These are phyloP conservation scores for Monotropa hypopitys DNA, from an alignment of 179 eudicot genomes.

Conservation along the genomic window DNA sequence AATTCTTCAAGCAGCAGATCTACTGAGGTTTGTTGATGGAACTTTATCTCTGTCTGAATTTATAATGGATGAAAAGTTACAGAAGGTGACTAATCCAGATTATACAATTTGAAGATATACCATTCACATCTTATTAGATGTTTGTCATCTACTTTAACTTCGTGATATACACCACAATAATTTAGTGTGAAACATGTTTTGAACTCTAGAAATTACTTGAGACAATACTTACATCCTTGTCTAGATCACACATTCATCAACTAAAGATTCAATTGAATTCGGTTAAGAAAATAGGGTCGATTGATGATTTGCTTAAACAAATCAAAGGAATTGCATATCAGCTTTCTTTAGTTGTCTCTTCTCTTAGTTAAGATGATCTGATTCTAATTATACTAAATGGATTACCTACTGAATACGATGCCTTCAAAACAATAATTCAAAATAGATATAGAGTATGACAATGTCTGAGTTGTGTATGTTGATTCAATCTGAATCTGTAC, in stretches of 20 bases:
- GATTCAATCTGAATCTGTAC: no score
- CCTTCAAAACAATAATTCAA: not conserved
- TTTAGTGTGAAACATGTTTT: no score
- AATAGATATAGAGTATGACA: no score
- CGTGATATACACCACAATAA: no score
- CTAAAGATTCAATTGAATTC: not conserved
- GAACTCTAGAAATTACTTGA: no score
- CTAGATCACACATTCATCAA: not conserved
- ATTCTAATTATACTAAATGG: not conserved
- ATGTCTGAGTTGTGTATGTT: not conserved
- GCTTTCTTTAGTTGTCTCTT: not conserved
- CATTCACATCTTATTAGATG: no score
- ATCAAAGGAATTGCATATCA: not conserved
- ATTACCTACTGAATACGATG: not conserved
- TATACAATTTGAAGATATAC: no score
- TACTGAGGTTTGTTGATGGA: not conserved
- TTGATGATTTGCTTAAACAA: not conserved
- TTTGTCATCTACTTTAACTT: no score
- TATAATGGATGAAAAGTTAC: not conserved
- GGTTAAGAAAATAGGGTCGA: not conserved
- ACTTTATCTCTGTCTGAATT: not conserved
- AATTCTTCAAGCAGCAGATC: not conserved
- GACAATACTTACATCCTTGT: not conserved
- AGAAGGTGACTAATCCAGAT: not conserved
- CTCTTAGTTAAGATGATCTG: not conserved